phyloP scores from a whole-genome alignment of 139 green algal species.

The Pleodorina starrii region DNA sequence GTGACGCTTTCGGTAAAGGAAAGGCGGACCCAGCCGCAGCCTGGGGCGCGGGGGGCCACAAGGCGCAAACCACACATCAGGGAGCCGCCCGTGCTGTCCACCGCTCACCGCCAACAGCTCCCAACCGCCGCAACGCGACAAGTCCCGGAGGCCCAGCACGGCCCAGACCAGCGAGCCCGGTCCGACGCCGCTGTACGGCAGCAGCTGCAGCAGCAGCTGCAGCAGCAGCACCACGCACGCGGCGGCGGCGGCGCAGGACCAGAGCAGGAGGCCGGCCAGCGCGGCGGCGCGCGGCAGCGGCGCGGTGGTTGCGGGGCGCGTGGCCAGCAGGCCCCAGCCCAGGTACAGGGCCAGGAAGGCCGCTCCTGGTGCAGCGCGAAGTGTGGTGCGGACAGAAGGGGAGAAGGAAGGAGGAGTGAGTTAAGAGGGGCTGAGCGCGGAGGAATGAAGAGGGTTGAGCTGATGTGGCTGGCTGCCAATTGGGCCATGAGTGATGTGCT shows the following conservation, averaged over 20 bases:
- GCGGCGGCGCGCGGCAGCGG: neutral
- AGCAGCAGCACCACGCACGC: neutral
- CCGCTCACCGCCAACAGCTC: conserved; percentile 15
- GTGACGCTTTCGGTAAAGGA: too few species aligned
- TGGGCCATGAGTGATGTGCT: too few species aligned
- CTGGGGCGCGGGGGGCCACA: too few species aligned
- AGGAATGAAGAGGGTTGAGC: too few species aligned
- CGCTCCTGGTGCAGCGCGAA: conserved; percentile 19
- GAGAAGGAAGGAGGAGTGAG: too few species aligned
- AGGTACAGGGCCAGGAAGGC: conserved; percentile 21
- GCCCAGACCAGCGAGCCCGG: neutral
- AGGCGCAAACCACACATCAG: too few species aligned
- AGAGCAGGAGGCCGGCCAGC: neutral
- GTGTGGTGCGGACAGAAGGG: too few species aligned
- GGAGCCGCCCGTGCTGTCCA: too few species aligned
- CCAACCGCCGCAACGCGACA: neutral
- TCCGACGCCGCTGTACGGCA: neutral
- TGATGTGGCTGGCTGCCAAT: too few species aligned
- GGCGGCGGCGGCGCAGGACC: neutral
- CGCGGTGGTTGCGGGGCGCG: neutral
- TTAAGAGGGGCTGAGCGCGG: too few species aligned
- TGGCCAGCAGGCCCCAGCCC: conserved; percentile 7
- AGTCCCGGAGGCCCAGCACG: conserved; percentile 19
- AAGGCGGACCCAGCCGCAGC: too few species aligned
- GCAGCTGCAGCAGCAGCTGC: conserved; percentile 21